phyloP scores from a whole-genome alignment of 768 basidiomycete genomes.

The Pleurotus sapidus region DNA sequence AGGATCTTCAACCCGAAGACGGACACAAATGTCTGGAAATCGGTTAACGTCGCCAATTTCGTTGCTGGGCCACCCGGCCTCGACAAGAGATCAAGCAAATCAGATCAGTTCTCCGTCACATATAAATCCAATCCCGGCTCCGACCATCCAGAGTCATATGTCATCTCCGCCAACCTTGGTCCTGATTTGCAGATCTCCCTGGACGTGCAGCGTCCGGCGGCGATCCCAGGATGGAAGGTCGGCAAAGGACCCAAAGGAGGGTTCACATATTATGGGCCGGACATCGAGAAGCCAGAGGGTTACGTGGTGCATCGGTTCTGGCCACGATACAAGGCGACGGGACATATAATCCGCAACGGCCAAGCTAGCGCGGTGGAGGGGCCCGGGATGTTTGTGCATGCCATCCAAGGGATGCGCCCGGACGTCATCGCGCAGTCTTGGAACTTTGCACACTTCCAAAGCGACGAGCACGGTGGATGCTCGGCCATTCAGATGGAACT shows the following conservation, averaged over 20 bases:
- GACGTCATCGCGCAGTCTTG: slow-evolving; percentile 89
- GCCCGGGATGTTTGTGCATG: slow-evolving; percentile 87
- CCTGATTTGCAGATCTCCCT: slow-evolving; percentile 80
- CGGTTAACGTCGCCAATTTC: slow-evolving; percentile 81
- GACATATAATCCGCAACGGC: slow-evolving; percentile 68
- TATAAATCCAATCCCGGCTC: slow-evolving; percentile 52
- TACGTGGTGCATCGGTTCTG: slow-evolving; percentile 92
- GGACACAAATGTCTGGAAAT: slow-evolving; percentile 78
- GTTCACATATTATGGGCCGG: slow-evolving; percentile 80
- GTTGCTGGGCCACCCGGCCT: slow-evolving; percentile 66
- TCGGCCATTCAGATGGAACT: slow-evolving; percentile 97
- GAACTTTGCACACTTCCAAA: slow-evolving; percentile 96
- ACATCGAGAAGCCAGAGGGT: slow-evolving; percentile 68
- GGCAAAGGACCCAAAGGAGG: slow-evolving; percentile 89
- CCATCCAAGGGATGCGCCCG: slow-evolving; percentile 98
- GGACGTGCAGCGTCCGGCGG: slow-evolving; percentile 63
- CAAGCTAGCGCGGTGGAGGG: slow-evolving; percentile 55
- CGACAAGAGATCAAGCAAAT: slow-evolving; percentile 85
- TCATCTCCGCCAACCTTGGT: slow-evolving; percentile 74
- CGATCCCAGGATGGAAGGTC: slow-evolving; percentile 86
- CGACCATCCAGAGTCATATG: slow-evolving; percentile 74
- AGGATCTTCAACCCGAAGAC: slow-evolving; percentile 82
- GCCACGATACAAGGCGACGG: slow-evolving; percentile 64
- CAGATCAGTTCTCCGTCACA: slow-evolving; percentile 80
- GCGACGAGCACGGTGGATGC: slow-evolving; percentile 65